Base-by-base conservation (phyloP, 208 protist genomes). In the Wallacemonas sp. region DNA sequence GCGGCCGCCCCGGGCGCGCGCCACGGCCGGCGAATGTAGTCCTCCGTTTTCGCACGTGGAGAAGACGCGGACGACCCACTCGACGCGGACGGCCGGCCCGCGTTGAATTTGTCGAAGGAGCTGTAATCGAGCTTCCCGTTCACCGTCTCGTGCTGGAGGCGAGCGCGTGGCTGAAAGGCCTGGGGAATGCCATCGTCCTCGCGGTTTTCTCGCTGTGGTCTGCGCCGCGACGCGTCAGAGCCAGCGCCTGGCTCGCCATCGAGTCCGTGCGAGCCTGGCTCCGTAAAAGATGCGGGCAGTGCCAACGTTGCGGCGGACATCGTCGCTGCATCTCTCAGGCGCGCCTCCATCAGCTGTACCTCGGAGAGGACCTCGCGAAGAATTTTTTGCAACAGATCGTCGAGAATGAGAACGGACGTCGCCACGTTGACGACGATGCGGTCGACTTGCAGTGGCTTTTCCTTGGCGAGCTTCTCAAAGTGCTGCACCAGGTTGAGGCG, bases 401-500 rank as follows among this genome's bases (percentile, higher is more conserved):
- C 85, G 43, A 95, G 63, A 9, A 81, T 68, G 11, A 64, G 39
- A 1, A 66, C 30, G 23, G 64, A 68, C 1, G 65, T 54, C 17
- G 66, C 54, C 23, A 87, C 80, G 1, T 68, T 72, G 14, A 92
- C 76, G 12, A 74, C 58, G 2, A 84, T 46, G 26, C 87, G 83
- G 34, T 92, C 85, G 21, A 95, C 78, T 0, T 41, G 54, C 5
- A 95, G 67, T 16, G 78, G 78, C 24, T 72, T 68, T 3, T 64
- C 48, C 38, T 67, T 61, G 38, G 68, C 55, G 26, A 91, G 19
- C n/a, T 47, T 38, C 56, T 93, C 90, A 65, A 90, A 95, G 64
- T 95, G 90, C 23, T 74, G 74, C 30, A 95, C 70, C 39, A 95
- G 48, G 38, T 81, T 72, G 11, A 95, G 79, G 3, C 90, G 84